A percentile compares a stretch with the other conserved stretches of the same genome.
These are phyloP conservation scores for Litchi chinensis DNA, from an alignment of 345 rosid species.

Conservation along the genomic window DNA sequence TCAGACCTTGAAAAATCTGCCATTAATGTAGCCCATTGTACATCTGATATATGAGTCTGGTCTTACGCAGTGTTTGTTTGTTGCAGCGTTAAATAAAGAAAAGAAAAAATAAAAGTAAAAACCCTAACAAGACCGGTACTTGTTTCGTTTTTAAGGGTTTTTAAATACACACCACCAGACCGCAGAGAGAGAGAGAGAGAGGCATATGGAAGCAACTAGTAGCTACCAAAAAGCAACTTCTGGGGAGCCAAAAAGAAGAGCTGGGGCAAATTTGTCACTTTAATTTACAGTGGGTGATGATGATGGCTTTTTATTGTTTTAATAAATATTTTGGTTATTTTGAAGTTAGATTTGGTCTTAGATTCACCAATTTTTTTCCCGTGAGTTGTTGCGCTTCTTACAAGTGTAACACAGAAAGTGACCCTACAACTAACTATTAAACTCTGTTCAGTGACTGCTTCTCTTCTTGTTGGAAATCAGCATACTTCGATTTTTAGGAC, in stretches of 20 bases:
- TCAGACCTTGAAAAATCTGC: conserved; percentile 31
- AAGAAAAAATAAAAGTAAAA: neutral
- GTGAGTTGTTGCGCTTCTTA: neutral
- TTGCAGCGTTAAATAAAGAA: conserved; percentile 2
- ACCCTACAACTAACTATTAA: conserved; percentile 11
- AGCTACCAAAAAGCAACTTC: conserved; percentile 26
- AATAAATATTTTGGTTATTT: neutral
- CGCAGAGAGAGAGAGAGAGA: neutral
- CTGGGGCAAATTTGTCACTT: conserved; percentile 24
- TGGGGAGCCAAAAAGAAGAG: neutral
- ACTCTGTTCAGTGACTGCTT: neutral
- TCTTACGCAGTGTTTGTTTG: conserved; percentile 19
- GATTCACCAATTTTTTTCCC: neutral
- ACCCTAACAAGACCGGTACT: conserved; percentile 4
- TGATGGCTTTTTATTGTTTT: too few species aligned
- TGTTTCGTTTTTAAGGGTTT: neutral
- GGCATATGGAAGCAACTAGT: neutral
- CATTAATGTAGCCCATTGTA: conserved; percentile 32
- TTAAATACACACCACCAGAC: neutral
- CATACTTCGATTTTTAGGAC: neutral
- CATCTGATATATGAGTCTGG: conserved; percentile 25
- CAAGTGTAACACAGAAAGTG: conserved; percentile 1
- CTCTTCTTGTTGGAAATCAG: neutral
- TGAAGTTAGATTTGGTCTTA: conserved; percentile 6
- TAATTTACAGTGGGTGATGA: neutral